Evolutionary conservation across 1,139 yeast species (phyloP).

Genomic region (Geotrichum restrictum): DNA sequence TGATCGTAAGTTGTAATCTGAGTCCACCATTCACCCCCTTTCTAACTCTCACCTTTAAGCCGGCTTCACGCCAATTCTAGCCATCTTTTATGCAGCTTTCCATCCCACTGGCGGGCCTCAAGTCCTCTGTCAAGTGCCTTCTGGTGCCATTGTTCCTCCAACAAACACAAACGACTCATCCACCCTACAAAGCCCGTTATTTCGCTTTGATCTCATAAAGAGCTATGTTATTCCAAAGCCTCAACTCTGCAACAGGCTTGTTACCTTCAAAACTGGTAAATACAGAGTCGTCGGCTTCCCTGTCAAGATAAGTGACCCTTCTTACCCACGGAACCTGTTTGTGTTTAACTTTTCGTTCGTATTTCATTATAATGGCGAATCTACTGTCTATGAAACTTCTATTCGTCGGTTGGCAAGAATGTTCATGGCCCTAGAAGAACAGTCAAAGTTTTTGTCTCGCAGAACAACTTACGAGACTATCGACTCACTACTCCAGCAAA

Average conservation of each 20-base stretch:
- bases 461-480: constrained; percentile 48
- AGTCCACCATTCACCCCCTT: neutral
- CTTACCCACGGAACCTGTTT: constrained; percentile 85
- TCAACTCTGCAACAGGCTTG: constrained; percentile 74
- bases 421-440: constrained; percentile 90
- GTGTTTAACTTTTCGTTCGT: constrained; percentile 91
- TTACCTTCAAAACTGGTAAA: constrained; percentile 67
- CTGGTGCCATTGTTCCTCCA: constrained; percentile 48
- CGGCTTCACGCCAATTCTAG: constrained; percentile 80
- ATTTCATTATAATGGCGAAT: constrained; percentile 75
- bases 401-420: constrained; percentile 79
- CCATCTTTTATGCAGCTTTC: constrained; percentile 84
- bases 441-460: constrained; percentile 66
- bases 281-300: constrained; percentile 87
- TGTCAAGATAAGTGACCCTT: constrained; percentile 67
- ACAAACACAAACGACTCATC: constrained; percentile 37
- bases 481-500: constrained; percentile 77
- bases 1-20: constrained; percentile 6
- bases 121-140: constrained; percentile 89
- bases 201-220: constrained; percentile 80
- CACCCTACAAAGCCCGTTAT: constrained; percentile 44
- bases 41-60: constrained; percentile 24
- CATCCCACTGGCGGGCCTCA: constrained; percentile 96
- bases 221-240: constrained; percentile 94
- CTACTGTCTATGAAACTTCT: constrained; percentile 82